A percentile compares a stretch with the other conserved stretches of the same genome.
Evolutionary conservation across 176 grass and related monocot genomes (phyloP).

Genomic region (Carex scoparia): DNA sequence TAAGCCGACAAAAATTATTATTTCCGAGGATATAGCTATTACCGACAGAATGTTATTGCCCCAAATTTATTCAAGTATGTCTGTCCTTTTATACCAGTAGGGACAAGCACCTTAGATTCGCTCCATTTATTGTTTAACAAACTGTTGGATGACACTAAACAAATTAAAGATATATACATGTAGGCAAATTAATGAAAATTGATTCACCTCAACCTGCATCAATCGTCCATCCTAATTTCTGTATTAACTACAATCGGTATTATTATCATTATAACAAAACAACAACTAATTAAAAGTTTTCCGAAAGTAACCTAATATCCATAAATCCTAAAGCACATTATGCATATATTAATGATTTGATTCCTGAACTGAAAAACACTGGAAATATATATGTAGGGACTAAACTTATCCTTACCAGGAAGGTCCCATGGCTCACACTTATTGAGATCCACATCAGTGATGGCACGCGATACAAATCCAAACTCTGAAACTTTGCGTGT

Average conservation of each 20-base stretch:
- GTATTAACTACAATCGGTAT: neutral
- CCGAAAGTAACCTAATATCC: neutral
- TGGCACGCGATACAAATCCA: slow-evolving; percentile 28
- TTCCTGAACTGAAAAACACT: neutral
- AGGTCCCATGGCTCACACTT: slow-evolving; percentile 57
- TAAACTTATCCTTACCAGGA: slow-evolving; percentile 24
- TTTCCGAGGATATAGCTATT: too few relatives aligned
- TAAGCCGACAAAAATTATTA: too few relatives aligned
- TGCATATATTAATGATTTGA: neutral
- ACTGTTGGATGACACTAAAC: neutral
- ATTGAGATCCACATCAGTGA: slow-evolving; percentile 44
- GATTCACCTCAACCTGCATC: neutral
- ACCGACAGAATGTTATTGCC: neutral
- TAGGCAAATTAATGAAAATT: neutral
- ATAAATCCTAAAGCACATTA: neutral
- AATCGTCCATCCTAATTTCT: neutral
- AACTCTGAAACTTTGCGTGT: slow-evolving; percentile 37
- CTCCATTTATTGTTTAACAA: neutral
- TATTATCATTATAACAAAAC: neutral
- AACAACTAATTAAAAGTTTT: neutral
- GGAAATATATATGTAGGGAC: neutral
- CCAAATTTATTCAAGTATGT: neutral
- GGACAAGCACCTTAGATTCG: neutral
- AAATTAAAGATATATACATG: neutral
- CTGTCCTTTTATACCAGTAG: neutral